A percentile compares a stretch with the other conserved stretches of the same genome.
phyloP scores from a whole-genome alignment of 257 asterid genomes.

The Solanum phureja region DNA sequence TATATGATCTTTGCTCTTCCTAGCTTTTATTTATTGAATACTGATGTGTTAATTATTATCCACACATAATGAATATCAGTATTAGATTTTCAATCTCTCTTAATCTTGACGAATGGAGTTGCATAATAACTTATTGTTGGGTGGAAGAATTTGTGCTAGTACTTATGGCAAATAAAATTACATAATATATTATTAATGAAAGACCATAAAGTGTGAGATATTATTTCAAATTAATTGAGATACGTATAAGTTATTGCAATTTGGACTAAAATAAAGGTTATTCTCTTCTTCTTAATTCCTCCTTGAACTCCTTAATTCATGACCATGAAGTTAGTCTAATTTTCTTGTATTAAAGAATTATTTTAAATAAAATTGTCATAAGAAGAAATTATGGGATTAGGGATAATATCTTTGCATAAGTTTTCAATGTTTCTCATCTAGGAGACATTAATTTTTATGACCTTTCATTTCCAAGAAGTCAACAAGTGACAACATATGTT shows the following conservation, averaged over 20 bases:
- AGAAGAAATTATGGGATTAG: not conserved
- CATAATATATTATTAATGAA: too few relatives aligned
- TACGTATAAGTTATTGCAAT: fast-evolving
- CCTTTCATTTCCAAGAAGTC: not conserved
- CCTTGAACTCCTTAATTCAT: not conserved
- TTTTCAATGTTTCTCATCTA: not conserved
- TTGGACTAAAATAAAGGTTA: not conserved
- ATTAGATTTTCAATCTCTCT: not conserved
- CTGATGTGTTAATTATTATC: not conserved
- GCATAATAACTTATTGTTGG: not conserved
- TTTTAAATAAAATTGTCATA: not conserved
- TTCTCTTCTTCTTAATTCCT: not conserved
- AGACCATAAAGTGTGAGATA: too few relatives aligned
- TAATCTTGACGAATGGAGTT: not conserved
- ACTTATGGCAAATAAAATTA: too few relatives aligned
- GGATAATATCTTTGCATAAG: not conserved
- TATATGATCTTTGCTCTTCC: not conserved
- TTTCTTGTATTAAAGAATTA: not conserved
- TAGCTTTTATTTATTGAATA: not conserved
- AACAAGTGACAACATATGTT: not conserved
- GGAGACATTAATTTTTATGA: not conserved
- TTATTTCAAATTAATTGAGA: not conserved
- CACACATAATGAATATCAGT: not conserved
- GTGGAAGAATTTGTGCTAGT: too few relatives aligned
- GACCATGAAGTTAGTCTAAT: not conserved